phyloP scores from a whole-genome alignment of 495 filamentous ascomycete species.

The Hypomontagnella submonticulosa region DNA sequence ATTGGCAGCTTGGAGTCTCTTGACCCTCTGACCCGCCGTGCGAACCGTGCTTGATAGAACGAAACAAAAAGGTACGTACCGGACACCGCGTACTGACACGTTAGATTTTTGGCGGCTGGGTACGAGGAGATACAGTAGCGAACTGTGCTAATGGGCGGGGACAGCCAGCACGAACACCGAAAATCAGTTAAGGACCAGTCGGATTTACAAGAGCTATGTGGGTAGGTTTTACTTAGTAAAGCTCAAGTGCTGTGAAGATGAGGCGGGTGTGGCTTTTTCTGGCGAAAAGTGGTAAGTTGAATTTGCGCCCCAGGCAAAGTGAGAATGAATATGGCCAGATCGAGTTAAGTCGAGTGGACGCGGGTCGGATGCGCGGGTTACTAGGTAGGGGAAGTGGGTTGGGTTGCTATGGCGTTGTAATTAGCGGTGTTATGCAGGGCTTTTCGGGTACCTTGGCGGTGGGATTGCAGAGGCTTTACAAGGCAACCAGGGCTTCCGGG shows the following conservation, averaged over 20 bases:
- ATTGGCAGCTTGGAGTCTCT: conserved; percentile 24
- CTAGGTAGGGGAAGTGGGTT: conserved; percentile 18
- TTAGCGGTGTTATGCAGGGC: conserved; percentile 46
- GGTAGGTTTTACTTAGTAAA: conserved; percentile 13
- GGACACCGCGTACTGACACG: conserved; percentile 27
- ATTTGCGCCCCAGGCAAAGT: conserved; percentile 34
- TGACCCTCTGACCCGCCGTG: neutral
- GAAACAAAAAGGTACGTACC: conserved; percentile 19
- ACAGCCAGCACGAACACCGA: conserved; percentile 19
- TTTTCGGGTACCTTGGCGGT: conserved; percentile 40
- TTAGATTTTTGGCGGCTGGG: conserved; percentile 38
- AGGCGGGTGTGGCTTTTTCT: conserved; percentile 42
- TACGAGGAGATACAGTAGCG: conserved; percentile 29
- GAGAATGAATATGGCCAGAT: conserved; percentile 33
- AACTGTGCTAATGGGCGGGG: conserved; percentile 23
- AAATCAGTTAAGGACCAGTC: conserved; percentile 31
- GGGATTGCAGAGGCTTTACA: conserved; percentile 37
- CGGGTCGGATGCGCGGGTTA: conserved; percentile 42
- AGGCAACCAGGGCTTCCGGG: conserved; percentile 30
- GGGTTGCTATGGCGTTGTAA: conserved; percentile 40
- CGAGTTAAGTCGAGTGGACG: conserved; percentile 35
- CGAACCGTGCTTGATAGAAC: conserved; percentile 15
- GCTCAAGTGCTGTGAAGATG: conserved; percentile 23
- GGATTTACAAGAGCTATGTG: conserved; percentile 34
- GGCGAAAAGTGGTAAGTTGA: conserved; percentile 33